Base-by-base conservation (phyloP, 768 basidiomycete genomes). In the Inosperma sp. region DNA sequence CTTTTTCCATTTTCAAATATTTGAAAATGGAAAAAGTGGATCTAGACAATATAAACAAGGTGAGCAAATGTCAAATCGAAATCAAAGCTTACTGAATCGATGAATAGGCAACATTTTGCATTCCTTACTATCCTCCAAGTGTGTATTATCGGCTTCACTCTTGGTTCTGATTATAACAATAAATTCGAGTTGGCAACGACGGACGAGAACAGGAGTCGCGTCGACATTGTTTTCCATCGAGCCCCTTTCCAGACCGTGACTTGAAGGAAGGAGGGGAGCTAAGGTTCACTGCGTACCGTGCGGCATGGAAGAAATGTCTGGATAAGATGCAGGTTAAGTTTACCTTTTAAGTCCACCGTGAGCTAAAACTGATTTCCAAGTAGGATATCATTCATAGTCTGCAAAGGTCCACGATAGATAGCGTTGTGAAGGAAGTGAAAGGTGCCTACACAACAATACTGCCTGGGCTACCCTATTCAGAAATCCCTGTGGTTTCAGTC, bases 301-400 rank as follows among this genome's bases (percentile, higher is more conserved):
- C 57, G 1, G 79, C 79, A 2, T 88, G 85, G 85, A 67, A 56
- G 48, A 80, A 74, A 52, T 86, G 84, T 61, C 64, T 84, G 23
- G 60, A 68, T 7, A 75, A 77, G 14, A 66, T 84, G 16, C 78
- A 81, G 68, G 83, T 85, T 54, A 16, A 73, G 44, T 7, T 8
- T 29, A 8, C 49, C 27, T 13, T 30, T 5, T 14, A 4, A 33
- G 19, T 3, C 42, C 4, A 17, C 23, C 22, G 26, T 25, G 27
- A 26, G 17, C 30, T 29, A 33, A 22, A 22, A 17, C 49, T 57
- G 4, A 59, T 41, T 16, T 17, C 19, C 9, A 34, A 7, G 6
- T 51, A 84, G 82, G 59, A 60, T 37, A 72, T 82, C 16, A 66
- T 80, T 4, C 65, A 69, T 14, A 62, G 69, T 1, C 59, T 86